Conservation (phyloP, 1,284 basidiomycete genomes). For the Fistulina hepatica region DNA sequence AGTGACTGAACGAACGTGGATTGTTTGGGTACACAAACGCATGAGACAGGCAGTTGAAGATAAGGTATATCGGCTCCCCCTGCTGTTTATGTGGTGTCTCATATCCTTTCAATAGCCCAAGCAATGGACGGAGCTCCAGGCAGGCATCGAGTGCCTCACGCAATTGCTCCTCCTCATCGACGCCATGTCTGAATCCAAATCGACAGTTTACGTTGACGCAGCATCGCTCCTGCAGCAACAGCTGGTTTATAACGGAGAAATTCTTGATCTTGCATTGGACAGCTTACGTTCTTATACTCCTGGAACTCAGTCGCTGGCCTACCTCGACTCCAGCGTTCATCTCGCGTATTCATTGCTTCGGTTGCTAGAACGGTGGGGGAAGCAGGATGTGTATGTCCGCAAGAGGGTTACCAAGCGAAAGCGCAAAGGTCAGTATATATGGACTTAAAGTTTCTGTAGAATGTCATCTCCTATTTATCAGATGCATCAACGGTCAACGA, state of each 20-base stretch:
- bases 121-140: slow-evolving; percentile 86
- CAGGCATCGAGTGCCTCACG: slow-evolving; percentile 87
- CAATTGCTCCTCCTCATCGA: slow-evolving; percentile 83
- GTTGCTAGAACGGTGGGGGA: slow-evolving; percentile 83
- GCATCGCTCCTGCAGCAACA: slow-evolving; percentile 78
- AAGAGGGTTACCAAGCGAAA: slow-evolving; percentile 41
- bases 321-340: slow-evolving; percentile 76
- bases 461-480: no score
- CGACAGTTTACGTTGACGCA: slow-evolving; percentile 59
- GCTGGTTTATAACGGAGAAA: slow-evolving; percentile 87
- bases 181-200: slow-evolving; percentile 37
- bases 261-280: slow-evolving; percentile 77
- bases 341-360: slow-evolving; percentile 73
- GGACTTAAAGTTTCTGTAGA: no score
- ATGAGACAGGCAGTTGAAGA: slow-evolving; percentile 84
- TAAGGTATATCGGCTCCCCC: slow-evolving; percentile 44
- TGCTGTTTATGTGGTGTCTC: slow-evolving; percentile 7
- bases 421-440: slow-evolving; percentile 43
- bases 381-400: slow-evolving; percentile 22
- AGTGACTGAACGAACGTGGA: slow-evolving; percentile 76
- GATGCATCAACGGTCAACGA: slow-evolving; percentile 55
- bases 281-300: slow-evolving; percentile 69
- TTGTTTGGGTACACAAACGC: slow-evolving; percentile 80
- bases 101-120: slow-evolving; percentile 49
- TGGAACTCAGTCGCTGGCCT: slow-evolving; percentile 58